These are phyloP conservation scores for Kodamaea hsintzibuensis DNA, from an alignment of 805 yeast genomes.

Conservation along the genomic window DNA sequence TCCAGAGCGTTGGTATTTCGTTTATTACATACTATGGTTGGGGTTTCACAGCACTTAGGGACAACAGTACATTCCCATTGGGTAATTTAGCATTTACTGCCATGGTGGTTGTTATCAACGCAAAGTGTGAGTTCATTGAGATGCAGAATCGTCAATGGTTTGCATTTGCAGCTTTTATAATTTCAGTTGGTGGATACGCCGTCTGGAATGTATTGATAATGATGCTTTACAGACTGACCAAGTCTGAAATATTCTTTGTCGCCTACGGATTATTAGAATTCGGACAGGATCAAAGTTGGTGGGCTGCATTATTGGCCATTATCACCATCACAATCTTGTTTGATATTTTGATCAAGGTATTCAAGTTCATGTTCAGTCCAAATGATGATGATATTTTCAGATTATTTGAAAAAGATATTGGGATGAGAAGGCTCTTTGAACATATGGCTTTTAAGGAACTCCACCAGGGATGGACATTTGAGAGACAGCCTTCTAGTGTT, in stretches of 20 bases:
- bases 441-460: conserved; percentile 69
- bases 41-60: conserved; percentile 68
- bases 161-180: conserved; percentile 60
- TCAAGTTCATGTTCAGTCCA: conserved; percentile 58
- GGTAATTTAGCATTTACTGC: conserved; percentile 78
- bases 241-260: conserved; percentile 64
- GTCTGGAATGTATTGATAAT: conserved; percentile 81
- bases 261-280: conserved; percentile 68
- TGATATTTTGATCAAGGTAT: conserved; percentile 63
- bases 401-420: conserved; percentile 67
- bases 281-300: conserved; percentile 82
- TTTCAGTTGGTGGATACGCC: conserved; percentile 84
- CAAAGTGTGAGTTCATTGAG: conserved; percentile 79
- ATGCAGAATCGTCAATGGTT: conserved; percentile 73
- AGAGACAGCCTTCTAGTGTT: conserved; percentile 42
- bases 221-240: conserved; percentile 54
- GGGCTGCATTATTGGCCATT: conserved; percentile 72
- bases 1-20: conserved; percentile 69
- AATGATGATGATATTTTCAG: conserved; percentile 81
- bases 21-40: conserved; percentile 67
- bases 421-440: conserved; percentile 70
- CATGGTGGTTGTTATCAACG: conserved; percentile 68
- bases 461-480: conserved; percentile 77
- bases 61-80: conserved; percentile 77
- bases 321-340: conserved; percentile 58